These are phyloP conservation scores for Sarocladiaceae sp. DNA, from an alignment of 2,329 filamentous ascomycete species.

Conservation along the genomic window DNA sequence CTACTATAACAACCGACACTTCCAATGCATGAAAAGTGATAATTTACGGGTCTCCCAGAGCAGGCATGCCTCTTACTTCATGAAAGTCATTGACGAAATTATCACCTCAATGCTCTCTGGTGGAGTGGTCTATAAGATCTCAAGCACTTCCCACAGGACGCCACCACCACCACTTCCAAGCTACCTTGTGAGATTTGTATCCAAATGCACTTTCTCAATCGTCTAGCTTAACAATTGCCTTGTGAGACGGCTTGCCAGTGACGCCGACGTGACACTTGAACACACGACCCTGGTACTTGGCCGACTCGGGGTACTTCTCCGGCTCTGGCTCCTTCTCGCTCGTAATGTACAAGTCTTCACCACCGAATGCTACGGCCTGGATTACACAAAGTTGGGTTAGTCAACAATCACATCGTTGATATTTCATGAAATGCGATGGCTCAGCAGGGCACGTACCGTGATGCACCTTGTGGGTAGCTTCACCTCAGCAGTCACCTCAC, in stretches of 20 bases:
- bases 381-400: not conserved
- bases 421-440: too few relatives aligned
- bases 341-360: slow-evolving; percentile 16
- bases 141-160: too few relatives aligned
- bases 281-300: slow-evolving; percentile 12
- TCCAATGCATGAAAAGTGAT: not conserved
- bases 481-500: slow-evolving; percentile 14
- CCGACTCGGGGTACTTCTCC: slow-evolving; percentile 16
- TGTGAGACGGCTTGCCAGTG: slow-evolving; percentile 7
- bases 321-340: slow-evolving; percentile 15
- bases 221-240: not conserved
- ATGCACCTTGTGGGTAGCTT: slow-evolving; percentile 14
- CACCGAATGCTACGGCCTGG: slow-evolving; percentile 15
- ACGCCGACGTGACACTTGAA: slow-evolving; percentile 16
- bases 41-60: not conserved
- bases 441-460: slow-evolving; percentile 14
- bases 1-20: too few relatives aligned
- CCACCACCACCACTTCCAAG: too few relatives aligned
- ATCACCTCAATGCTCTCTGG: too few relatives aligned
- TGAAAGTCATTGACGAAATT: too few relatives aligned
- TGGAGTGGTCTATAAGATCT: too few relatives aligned
- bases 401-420: too few relatives aligned
- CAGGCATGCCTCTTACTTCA: not conserved
- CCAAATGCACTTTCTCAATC: not conserved
- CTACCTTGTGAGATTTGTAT: too few relatives aligned